These are phyloP conservation scores for Platanthera zijinensis DNA, from an alignment of 106 monocot genomes.

Conservation along the genomic window DNA sequence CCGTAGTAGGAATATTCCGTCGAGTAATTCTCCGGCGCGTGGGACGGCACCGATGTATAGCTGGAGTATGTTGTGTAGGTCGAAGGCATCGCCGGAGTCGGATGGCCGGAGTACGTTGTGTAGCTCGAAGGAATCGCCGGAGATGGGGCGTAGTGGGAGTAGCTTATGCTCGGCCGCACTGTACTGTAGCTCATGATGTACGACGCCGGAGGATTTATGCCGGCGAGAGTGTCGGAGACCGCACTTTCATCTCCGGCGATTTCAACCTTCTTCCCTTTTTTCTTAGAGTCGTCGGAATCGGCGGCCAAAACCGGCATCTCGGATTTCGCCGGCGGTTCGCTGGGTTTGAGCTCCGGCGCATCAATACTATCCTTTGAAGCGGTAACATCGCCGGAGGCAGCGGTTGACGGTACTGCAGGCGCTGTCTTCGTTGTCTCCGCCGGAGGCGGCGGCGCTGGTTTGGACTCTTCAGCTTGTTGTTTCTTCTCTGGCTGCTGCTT, in stretches of 20 bases:
- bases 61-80: neutral
- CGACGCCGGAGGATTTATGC: neutral
- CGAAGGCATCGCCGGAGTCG: neutral
- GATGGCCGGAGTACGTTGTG: neutral
- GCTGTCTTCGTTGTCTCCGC: neutral
- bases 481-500: neutral
- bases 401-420: neutral
- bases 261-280: constrained; percentile 13
- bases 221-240: neutral
- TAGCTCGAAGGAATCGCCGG: neutral
- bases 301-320: neutral
- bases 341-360: neutral
- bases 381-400: neutral
- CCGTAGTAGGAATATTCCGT: constrained; percentile 14
- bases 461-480: neutral
- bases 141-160: constrained; percentile 15
- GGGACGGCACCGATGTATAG: neutral
- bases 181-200: constrained; percentile 40
- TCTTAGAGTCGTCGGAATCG: neutral
- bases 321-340: neutral
- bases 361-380: neutral
- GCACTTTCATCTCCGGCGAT: neutral
- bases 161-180: constrained; percentile 30
- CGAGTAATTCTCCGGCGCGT: neutral
- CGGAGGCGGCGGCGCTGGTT: neutral